Percentiles rank a stretch among this genome's conserved stretches.
Conservation (phyloP, 768 basidiomycete species). For the Podaxis carcinomalis region DNA sequence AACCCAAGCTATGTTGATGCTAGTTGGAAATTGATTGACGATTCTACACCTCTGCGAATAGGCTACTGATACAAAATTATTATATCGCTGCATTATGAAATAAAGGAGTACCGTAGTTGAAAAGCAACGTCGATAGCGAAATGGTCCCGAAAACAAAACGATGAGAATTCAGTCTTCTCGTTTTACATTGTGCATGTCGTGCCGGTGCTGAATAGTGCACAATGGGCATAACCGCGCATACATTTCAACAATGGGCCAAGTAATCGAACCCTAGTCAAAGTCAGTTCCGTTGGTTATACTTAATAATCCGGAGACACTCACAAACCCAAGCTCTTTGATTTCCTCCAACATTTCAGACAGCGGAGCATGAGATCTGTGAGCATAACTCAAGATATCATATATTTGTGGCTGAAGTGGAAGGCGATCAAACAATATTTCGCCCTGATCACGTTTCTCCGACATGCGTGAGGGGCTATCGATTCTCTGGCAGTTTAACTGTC, state of each 20-base stretch:
- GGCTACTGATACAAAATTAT: background rate
- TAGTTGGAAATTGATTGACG: background rate
- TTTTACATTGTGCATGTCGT: background rate
- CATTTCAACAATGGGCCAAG: conserved; percentile 72
- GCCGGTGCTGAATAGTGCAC: conserved; percentile 24
- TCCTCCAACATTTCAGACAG: conserved; percentile 53
- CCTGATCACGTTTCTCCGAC: background rate
- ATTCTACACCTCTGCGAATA: background rate
- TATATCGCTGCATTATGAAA: background rate
- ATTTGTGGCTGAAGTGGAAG: conserved; percentile 64
- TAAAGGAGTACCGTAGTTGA: background rate
- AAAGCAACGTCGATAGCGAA: background rate
- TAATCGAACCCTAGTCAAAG: conserved; percentile 48
- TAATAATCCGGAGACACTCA: conserved; percentile 28
- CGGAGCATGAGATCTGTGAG: conserved; percentile 55
- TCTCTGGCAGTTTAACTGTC: conserved; percentile 23
- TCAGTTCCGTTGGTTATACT: background rate
- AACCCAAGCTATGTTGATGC: too few relatives aligned
- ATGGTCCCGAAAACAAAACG: background rate
- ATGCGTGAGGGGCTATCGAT: conserved; percentile 8
- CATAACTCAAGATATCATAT: conserved; percentile 65
- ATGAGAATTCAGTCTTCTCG: conserved; percentile 2
- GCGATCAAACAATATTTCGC: conserved; percentile 43
- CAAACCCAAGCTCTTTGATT: conserved; percentile 54
- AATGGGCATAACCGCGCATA: conserved; percentile 60